Evolutionary conservation across 306 rosid species (phyloP).

Genomic region (Coriaria nepalensis): DNA sequence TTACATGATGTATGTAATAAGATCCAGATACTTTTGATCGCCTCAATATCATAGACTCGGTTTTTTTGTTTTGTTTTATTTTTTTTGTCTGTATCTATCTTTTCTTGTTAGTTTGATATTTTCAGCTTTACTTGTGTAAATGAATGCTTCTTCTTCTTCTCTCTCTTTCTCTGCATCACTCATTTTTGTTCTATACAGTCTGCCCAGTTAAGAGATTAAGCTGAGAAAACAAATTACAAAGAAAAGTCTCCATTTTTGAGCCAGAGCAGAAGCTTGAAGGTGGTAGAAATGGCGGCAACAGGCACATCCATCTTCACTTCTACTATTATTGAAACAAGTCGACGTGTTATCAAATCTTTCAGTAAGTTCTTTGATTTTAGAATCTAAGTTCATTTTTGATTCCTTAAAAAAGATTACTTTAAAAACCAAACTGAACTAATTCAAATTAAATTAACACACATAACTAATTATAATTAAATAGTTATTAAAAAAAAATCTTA

Average conservation of each 20-base stretch:
- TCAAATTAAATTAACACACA: too few species aligned
- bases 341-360: constrained; percentile 19
- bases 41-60: constrained; percentile 6
- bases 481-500: too few species aligned
- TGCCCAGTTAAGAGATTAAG: too few species aligned
- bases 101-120: too few species aligned
- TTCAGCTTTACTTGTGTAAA: not conserved
- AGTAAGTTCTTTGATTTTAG: constrained; percentile 27
- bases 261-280: constrained; percentile 11
- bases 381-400: too few species aligned
- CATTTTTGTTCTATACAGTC: too few species aligned
- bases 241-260: too few species aligned
- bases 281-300: constrained; percentile 45
- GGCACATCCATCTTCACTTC: constrained; percentile 44
- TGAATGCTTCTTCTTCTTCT: constrained; percentile 7
- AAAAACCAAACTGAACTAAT: too few species aligned
- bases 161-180: constrained; percentile 3
- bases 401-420: too few species aligned
- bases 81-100: constrained; percentile 13
- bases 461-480: too few species aligned
- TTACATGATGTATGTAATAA: not conserved
- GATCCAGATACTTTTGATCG: constrained; percentile 29
- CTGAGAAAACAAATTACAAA: too few species aligned
- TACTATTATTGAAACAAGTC: constrained; percentile 19
- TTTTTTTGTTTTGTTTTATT: too few species aligned